Conservation (phyloP, 164 flowering plant species). For the Annona squamosa region DNA sequence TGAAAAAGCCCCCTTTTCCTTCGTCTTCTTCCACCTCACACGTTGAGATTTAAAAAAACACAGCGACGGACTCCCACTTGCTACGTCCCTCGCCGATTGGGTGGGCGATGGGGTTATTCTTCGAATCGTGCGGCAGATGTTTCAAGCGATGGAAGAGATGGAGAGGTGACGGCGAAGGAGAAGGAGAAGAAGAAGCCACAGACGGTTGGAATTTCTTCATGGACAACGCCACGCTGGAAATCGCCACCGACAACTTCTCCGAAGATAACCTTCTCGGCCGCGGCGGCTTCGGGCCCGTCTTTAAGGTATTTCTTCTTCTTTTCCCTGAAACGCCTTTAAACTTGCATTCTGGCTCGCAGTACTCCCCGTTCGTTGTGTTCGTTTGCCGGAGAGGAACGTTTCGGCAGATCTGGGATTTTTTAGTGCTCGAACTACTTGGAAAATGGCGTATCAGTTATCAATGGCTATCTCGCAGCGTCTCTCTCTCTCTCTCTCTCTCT, state of each 20-base stretch:
- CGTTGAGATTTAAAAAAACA: neutral
- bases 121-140: neutral
- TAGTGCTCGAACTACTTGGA: no score
- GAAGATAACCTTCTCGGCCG: slow-evolving; percentile 66
- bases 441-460: no score
- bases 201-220: slow-evolving; percentile 38
- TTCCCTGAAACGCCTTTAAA: no score
- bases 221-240: slow-evolving; percentile 40
- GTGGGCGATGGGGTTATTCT: neutral
- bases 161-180: neutral
- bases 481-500: no score
- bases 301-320: slow-evolving; percentile 35
- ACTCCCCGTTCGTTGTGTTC: no score
- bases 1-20: neutral
- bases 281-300: slow-evolving; percentile 90
- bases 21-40: neutral
- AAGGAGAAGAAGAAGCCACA: slow-evolving; percentile 17
- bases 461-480: no score
- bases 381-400: no score
- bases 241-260: slow-evolving; percentile 74
- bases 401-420: no score
- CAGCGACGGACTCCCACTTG: neutral
- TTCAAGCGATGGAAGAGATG: slow-evolving; percentile 2
- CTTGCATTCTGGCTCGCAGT: no score
- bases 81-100: neutral